Evolutionary conservation across 192 early-diverging fungal genomes (phyloP).

Genomic region (Chytriomyces sp.): DNA sequence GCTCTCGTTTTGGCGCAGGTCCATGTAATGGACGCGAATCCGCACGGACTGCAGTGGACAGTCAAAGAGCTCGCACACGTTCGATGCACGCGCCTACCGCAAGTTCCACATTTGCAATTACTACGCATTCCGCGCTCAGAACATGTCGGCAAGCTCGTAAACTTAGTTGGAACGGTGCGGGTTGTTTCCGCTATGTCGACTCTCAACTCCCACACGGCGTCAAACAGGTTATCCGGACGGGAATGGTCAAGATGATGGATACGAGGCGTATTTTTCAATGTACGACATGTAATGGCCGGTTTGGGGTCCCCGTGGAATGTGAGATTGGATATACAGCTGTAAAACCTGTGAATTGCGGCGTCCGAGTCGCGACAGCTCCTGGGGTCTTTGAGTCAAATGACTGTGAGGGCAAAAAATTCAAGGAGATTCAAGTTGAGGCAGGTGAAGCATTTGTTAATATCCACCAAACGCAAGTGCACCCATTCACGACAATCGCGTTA

Average conservation of each 20-base stretch:
- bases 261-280: constrained; percentile 57
- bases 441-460: constrained; percentile 6
- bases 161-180: constrained; percentile 67
- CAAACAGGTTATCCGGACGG: constrained; percentile 36
- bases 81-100: constrained; percentile 38
- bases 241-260: constrained; percentile 71
- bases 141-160: constrained; percentile 62
- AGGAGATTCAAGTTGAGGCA: constrained; percentile 38
- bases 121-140: constrained; percentile 58
- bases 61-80: constrained; percentile 39
- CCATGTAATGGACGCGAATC: background rate
- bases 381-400: constrained; percentile 18
- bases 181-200: constrained; percentile 23
- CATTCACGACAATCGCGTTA: background rate
- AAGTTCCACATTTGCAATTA: constrained; percentile 39
- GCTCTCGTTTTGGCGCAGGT: constrained; percentile 13
- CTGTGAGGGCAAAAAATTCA: constrained; percentile 60
- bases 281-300: constrained; percentile 58
- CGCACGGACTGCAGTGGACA: constrained; percentile 15
- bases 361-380: background rate
- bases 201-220: background rate
- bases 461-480: background rate
- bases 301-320: constrained; percentile 59
- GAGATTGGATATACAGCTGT: constrained; percentile 67
- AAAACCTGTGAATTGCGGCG: constrained; percentile 57